Base-by-base conservation (phyloP, 2,329 filamentous ascomycete species). In the Alternaria incomplexa region DNA sequence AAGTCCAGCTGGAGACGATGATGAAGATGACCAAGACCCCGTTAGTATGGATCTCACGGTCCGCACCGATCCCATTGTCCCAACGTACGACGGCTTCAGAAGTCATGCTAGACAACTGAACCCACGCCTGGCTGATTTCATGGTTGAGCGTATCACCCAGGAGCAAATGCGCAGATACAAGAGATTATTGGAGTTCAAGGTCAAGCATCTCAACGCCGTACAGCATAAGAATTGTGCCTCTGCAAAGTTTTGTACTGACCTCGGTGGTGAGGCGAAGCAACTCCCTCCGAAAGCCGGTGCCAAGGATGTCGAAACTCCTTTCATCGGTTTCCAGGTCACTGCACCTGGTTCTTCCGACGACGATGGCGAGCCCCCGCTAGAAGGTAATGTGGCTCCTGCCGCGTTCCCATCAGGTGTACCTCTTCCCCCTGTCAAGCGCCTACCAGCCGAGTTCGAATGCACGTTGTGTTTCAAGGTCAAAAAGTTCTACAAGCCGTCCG, bases 391-490 rank as follows among this genome's bases (percentile, higher is more conserved):
- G 50, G 89, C 85, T 12, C 83, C 87, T 10, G 91, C 93, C 17
- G 91, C 89, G 66, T 97, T 97, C 73, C 93, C 93, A 0, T 81
- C 82, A 5, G 92, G 93, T 22, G 93, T 97, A 6, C 93, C 93
- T 7, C 87, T 93, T 79, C 94, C 94, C 6, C 93, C 93, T 2
- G 90, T 93, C 3, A 86, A 84, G 61, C 87, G 87, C 15, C 85
- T 97, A 7, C 94, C 94, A 1, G 93, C 93, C 4, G 90, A 95
- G 74, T 95, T 97, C 64, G 94, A 97, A 81, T 97, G 94, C 70
- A 90, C 91, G 40, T 83, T 97, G 22, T 97, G 94, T 81, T 97
- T 93, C 82, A 88, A 90, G 70, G 86, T 89, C 56, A 97, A 96
- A 83, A 93, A 89, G 72, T 93, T 96, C 71, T 88, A 90, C 71